Base-by-base conservation (phyloP, 768 basidiomycete genomes). In the Serpula lacrymans region DNA sequence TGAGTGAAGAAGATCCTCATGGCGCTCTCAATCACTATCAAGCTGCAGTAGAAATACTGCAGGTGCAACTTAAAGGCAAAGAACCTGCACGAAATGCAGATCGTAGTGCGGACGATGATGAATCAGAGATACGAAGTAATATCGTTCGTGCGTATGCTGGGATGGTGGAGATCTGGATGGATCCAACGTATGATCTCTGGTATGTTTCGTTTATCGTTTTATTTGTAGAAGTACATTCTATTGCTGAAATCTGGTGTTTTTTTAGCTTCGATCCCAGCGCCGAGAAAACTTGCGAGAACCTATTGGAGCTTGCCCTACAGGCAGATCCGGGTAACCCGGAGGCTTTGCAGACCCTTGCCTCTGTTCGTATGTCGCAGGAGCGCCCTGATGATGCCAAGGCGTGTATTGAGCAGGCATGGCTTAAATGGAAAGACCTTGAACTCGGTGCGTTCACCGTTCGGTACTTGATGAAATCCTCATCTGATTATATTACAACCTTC, bases 81-180 rank as follows among this genome's bases (percentile, higher is more conserved):
- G 79, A 77, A 29, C 71, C 74, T 21, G 63, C 50, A 13, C 30
- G 51, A 6, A 64, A 57, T 43, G 69, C 61, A 37, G 55, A 55
- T 4, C n/a, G n/a, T n/a, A n/a, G n/a, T n/a, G 50, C 50, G n/a
- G 60, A 53, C 39, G 55, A 45, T 34, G 78, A 77, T 47, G 80
- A 85, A 42, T 57, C 68, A 3, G 83, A 88, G 49, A 58, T 81
- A 34, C 81, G 70, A 54, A 73, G 62, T 23, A 88, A 80, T 54
- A 80, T 84, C 41, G 82, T 92, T 9, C 72, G 84, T 28, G 89
- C 88, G 6, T 72, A 93, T 16, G 74, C 92, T 22, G 86, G 85
- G 6, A 92, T 93, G 75, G 84, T 94, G 18, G 93, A 95, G 58
- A 87, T 94, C 12, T 96, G 92, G 92, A 95, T 96, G 91, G 88